Evolutionary conservation across 2,329 filamentous ascomycete genomes (phyloP).

Genomic region (Graphiopsis chlorocephala): DNA sequence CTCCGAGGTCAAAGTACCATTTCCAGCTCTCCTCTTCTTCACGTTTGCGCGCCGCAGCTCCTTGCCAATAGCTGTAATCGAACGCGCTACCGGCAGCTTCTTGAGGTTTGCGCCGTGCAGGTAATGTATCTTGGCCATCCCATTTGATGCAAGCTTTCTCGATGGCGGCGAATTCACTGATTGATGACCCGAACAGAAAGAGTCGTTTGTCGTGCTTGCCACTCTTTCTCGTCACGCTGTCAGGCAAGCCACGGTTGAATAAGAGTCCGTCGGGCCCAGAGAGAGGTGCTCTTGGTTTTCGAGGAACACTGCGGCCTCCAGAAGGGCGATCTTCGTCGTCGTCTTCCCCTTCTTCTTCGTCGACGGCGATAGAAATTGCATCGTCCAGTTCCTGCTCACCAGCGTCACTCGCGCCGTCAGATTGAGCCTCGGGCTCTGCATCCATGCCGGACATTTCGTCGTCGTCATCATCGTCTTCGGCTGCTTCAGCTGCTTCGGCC

Average conservation of each 20-base stretch:
- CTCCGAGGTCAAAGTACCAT: slow-evolving; percentile 51
- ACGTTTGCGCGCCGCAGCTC: slow-evolving; percentile 35
- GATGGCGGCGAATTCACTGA: slow-evolving; percentile 49
- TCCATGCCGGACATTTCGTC: slow-evolving; percentile 36
- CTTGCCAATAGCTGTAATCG: slow-evolving; percentile 43
- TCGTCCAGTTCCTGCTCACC: slow-evolving; percentile 38
- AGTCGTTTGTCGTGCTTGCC: slow-evolving; percentile 46
- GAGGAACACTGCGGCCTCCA: neutral
- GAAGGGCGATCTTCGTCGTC: neutral
- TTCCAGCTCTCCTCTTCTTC: slow-evolving; percentile 50
- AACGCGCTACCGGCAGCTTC: slow-evolving; percentile 37
- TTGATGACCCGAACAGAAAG: slow-evolving; percentile 51
- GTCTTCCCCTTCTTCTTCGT: neutral
- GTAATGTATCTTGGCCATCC: slow-evolving; percentile 45
- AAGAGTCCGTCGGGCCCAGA: slow-evolving; percentile 16
- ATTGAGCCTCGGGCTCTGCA: slow-evolving; percentile 28
- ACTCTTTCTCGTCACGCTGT: slow-evolving; percentile 25
- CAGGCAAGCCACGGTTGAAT: slow-evolving; percentile 28
- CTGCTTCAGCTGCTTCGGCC: slow-evolving; percentile 29
- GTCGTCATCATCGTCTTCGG: slow-evolving; percentile 38
- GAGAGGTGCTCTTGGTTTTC: neutral
- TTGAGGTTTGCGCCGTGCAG: slow-evolving; percentile 46
- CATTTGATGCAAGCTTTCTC: slow-evolving; percentile 51
- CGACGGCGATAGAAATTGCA: slow-evolving; percentile 25
- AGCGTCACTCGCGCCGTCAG: slow-evolving; percentile 32